phyloP scores from a whole-genome alignment of 805 yeast species.

The Candida chauliodis region DNA sequence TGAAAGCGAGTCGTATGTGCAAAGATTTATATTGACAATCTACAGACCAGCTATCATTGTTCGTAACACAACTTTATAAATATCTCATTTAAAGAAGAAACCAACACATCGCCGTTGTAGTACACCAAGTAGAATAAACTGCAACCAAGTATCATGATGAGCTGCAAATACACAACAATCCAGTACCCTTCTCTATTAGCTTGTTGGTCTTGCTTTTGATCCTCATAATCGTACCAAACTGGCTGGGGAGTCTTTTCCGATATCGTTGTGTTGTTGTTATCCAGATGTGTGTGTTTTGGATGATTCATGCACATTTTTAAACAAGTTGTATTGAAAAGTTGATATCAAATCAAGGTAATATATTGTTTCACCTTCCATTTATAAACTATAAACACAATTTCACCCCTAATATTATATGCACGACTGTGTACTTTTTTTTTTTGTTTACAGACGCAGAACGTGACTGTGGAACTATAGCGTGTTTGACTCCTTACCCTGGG shows the following conservation, averaged over 20 bases:
- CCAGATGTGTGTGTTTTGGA: not conserved
- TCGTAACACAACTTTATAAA: slow-evolving; percentile 8
- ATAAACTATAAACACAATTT: no score
- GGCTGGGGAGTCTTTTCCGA: not conserved
- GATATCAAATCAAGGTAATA: no score
- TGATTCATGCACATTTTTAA: slow-evolving; percentile 2
- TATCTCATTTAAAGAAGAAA: slow-evolving; percentile 5
- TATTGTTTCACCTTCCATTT: no score
- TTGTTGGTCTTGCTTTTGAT: not conserved
- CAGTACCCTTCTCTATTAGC: not conserved
- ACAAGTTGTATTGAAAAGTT: not conserved
- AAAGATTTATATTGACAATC: no score
- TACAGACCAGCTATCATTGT: slow-evolving; percentile 4
- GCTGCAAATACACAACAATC: not conserved
- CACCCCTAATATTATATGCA: no score
- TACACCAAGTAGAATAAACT: slow-evolving; percentile 1
- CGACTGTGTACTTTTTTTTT: no score
- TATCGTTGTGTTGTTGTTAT: no score
- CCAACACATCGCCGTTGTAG: not conserved
- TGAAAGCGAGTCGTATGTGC: no score
- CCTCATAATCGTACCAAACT: not conserved
- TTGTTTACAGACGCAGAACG: no score
- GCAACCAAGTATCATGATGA: slow-evolving; percentile 2
- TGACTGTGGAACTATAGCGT: no score
- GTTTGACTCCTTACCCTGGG: no score